Evolutionary conservation across 2,329 filamentous ascomycete genomes (phyloP), one percentile per base, ranked within the genome.

Genomic region (Xylaria sp.): DNA sequence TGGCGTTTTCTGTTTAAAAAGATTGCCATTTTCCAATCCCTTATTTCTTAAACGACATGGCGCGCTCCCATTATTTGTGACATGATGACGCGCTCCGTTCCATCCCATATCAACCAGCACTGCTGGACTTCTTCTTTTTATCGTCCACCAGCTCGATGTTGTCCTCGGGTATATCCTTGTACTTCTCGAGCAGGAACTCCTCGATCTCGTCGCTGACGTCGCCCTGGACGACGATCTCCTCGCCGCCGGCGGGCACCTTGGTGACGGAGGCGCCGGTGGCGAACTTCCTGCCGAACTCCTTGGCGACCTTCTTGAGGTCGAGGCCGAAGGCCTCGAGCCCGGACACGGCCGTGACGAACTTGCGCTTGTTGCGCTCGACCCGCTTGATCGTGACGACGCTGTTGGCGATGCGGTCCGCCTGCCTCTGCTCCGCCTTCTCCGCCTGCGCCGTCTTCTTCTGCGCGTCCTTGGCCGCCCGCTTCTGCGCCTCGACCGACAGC

Each of bases 261-360:
- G 93, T 97, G 41, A 99, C 94, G 41, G 88, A 92, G 16, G 87
- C 89, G 0, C 94, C 94, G 8, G 94, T 97, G 24, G 94, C 94
- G 70, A 99, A 97, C 76, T 97, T 97, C 84, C 97, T 99, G 59
- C 94, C 94, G 64, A 97, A 87, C 69, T 97, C 94, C 79, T 97
- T 97, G 54, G 92, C 88, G 7, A 96, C 82, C 78, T 97, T 97
- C 76, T 99, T 99, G 68, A 97, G 82, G 52, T 97, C 93, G 39
- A 97, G 74, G 0, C 91, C 91, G 68, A 97, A 96, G 0, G 88
- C 86, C 72, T 99, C 94, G 18, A 99, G 80, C 0, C 94, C 94
- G 6, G 85, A 85, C n/a, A 99, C 87, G 16, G 92, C 88, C 0
- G 94, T 99, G 50, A 99, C 92, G 71, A 87, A 95, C 78, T 99